Base-by-base conservation (phyloP, 306 rosid genomes). In the Argentina anserina region DNA sequence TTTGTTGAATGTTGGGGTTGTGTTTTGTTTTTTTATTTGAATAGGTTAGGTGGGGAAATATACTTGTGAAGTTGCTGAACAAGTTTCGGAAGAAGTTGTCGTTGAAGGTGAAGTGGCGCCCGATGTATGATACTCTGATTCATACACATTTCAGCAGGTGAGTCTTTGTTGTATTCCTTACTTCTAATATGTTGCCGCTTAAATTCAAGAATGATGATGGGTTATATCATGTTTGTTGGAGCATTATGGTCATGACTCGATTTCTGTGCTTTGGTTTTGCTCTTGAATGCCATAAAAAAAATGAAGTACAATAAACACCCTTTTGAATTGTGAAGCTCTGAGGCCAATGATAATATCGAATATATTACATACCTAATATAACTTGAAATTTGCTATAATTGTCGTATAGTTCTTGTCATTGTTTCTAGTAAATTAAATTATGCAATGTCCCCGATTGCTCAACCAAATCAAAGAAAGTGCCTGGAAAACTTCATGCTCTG, bases 11-110 rank as follows among this genome's bases (percentile, higher is more conserved):
- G 76, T 42, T n/a, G n/a, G 71, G 75, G 67, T 71, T 73, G n/a
- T n/a, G n/a, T 55, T 11, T 43, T 43, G 5, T 45, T 28, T 82
- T 83, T 82, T 78, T 85, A n/a, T 72, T 65, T 81, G 80, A 81
- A 81, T 90, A 94, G 99, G 97, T 94, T 83, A 94, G 97, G 73
- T 94, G 99, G 99, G 99, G 99, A 76, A 94, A 94, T 85, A 49
- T 89, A 34, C 75, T 94, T 71, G 92, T 94, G 81, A 89, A 87
- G 63, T 65, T 94, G 72, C 91, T 94, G 73, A 90, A 91, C 80
- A 91, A 86, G 84, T 90, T 88, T 75, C 81, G 90, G 74, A 94
- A 94, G 86, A 90, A 85, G 84, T 76, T 94, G 82, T 71, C 89
- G 33, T 75, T 91, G 82, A 78, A 80, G 76, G 78, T 94, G 74